Evolutionary conservation across 257 asterid species (phyloP).

Genomic region (Marsdenia floribunda): DNA sequence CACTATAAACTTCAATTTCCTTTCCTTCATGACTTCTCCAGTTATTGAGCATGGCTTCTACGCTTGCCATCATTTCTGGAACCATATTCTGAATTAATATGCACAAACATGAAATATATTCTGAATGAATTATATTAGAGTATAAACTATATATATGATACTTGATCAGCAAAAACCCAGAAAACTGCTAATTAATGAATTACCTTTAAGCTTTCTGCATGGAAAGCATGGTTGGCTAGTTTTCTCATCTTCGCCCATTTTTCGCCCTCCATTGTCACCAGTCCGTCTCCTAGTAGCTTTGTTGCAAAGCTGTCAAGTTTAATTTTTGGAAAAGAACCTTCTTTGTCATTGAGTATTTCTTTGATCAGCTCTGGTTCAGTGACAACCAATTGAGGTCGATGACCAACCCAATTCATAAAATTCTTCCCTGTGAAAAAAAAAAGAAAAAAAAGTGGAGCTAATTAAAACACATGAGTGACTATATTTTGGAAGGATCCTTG

Average conservation of each 20-base stretch:
- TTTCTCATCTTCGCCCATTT: conserved; percentile 50
- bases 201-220: conserved; percentile 51
- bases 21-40: conserved; percentile 32
- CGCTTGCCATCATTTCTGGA: conserved; percentile 48
- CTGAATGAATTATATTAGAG: no score
- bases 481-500: no score
- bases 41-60: conserved; percentile 36
- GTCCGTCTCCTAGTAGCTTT: conserved; percentile 48
- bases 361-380: conserved; percentile 47
- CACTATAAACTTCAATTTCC: conserved; percentile 41
- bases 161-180: no score
- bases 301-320: conserved; percentile 1
- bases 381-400: conserved; percentile 35
- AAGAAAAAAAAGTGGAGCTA: neutral
- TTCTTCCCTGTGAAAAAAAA: conserved; percentile 32
- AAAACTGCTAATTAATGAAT: neutral
- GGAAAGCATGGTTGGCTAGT: conserved; percentile 57
- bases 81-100: conserved; percentile 35
- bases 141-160: no score
- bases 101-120: neutral
- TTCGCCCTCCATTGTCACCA: conserved; percentile 37
- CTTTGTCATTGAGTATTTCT: conserved; percentile 45
- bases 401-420: conserved; percentile 42
- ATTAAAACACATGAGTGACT: no score
- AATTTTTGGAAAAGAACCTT: conserved; percentile 27